phyloP scores from a whole-genome alignment of 352 stramenopile genomes.

The Aphanomyces invadans region DNA sequence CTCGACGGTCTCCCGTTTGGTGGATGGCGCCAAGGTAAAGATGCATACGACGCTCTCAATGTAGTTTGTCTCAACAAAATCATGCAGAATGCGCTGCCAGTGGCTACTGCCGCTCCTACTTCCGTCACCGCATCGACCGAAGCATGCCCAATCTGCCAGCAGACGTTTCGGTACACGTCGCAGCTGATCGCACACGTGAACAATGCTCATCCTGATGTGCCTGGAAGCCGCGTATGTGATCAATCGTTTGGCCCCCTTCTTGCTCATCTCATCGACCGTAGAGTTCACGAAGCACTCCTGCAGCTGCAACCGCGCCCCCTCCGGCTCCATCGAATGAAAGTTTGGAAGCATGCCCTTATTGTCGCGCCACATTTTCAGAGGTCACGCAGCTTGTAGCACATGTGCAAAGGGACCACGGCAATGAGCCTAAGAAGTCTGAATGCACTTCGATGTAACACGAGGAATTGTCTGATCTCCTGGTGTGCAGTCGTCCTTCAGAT shows the following conservation, averaged over 20 bases:
- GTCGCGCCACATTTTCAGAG: conserved; percentile 3
- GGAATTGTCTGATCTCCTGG: too few species aligned
- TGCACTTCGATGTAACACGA: conserved; percentile 13
- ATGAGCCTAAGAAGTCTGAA: neutral
- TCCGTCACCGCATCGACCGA: conserved; percentile 40
- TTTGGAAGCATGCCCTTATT: neutral
- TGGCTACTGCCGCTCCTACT: conserved; percentile 2
- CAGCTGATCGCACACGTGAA: conserved; percentile 73
- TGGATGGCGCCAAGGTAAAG: conserved; percentile 40
- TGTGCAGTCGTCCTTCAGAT: too few species aligned
- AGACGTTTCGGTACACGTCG: conserved; percentile 62
- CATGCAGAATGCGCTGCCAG: conserved; percentile 7
- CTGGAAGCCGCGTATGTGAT: neutral
- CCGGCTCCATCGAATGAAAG: neutral
- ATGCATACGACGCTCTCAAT: too few species aligned
- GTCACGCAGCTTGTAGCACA: conserved; percentile 13
- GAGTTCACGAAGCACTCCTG: neutral
- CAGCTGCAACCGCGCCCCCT: neutral
- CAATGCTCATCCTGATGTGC: conserved; percentile 47
- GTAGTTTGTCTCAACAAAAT: too few species aligned
- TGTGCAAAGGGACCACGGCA: neutral
- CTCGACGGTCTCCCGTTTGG: conserved; percentile 36
- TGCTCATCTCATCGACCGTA: neutral
- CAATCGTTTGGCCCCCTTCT: neutral
- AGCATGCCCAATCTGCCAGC: conserved; percentile 60